phyloP scores from a whole-genome alignment of 2,329 filamentous ascomycete species.

The Calonectria honghensis region DNA sequence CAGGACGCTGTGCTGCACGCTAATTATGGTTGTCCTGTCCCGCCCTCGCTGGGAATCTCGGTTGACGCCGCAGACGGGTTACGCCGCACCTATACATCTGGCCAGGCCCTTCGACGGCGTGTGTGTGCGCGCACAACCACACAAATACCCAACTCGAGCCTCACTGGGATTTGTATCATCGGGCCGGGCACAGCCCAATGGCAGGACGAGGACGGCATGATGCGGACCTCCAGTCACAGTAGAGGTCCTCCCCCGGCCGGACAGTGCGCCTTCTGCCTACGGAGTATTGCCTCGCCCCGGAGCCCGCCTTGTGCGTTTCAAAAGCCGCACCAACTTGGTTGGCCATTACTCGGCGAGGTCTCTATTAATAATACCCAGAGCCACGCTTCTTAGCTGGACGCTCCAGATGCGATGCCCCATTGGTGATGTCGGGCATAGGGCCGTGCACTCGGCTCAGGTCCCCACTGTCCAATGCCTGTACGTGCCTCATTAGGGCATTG shows the following conservation, averaged over 20 bases:
- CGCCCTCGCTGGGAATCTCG: conserved; percentile 29
- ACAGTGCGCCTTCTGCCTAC: conserved; percentile 21
- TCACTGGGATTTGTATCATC: conserved; percentile 31
- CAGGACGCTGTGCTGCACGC: conserved; percentile 26
- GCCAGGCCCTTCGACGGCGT: conserved; percentile 1
- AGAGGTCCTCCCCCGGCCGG: conserved; percentile 12
- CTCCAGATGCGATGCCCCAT: conserved; percentile 37
- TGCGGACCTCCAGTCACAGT: conserved; percentile 14
- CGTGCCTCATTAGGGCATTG: conserved; percentile 53
- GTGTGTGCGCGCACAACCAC: conserved; percentile 17
- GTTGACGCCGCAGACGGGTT: conserved; percentile 35
- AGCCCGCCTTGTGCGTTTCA: conserved; percentile 45
- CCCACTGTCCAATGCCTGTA: conserved; percentile 47
- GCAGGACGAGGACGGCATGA: not conserved
- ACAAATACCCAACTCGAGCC: conserved; percentile 33
- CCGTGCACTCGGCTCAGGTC: conserved; percentile 49
- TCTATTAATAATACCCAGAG: conserved; percentile 52
- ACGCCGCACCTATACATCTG: conserved; percentile 30
- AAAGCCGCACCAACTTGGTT: conserved; percentile 41
- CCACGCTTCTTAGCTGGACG: conserved; percentile 46
- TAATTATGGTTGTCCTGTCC: conserved; percentile 25
- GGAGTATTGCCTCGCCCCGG: conserved; percentile 11
- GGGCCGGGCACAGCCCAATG: conserved; percentile 29
- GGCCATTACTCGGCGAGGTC: conserved; percentile 40
- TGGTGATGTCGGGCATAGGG: conserved; percentile 41